Conservation (phyloP, 495 filamentous ascomycete genomes). For the Aspergillus ellipticus region DNA sequence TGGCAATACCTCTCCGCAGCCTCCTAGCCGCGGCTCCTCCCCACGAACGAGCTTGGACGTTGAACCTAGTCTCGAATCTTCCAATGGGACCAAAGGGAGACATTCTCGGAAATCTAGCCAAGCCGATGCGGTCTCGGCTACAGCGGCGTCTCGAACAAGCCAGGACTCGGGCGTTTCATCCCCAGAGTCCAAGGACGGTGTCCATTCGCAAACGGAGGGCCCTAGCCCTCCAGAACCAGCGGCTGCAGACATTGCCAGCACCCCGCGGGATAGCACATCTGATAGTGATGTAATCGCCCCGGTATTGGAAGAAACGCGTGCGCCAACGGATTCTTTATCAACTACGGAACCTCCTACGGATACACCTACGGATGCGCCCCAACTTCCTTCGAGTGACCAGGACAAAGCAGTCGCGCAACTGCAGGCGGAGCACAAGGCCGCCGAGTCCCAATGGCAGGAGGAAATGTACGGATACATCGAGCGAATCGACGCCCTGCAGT, state of each 20-base stretch:
- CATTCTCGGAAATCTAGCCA: constrained; percentile 9
- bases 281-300: background rate
- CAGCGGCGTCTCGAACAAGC: constrained; percentile 23
- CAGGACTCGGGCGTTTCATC: constrained; percentile 31
- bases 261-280: constrained; percentile 6
- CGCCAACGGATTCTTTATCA: constrained; percentile 13
- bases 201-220: background rate
- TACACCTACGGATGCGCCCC: constrained; percentile 11
- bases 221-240: background rate
- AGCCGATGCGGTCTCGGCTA: constrained; percentile 10
- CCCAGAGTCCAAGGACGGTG: constrained; percentile 31
- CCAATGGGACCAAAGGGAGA: constrained; percentile 16
- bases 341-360: constrained; percentile 17
- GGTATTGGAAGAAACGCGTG: background rate
- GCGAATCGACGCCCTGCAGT: constrained; percentile 86
- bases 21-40: constrained; percentile 28
- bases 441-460: constrained; percentile 65
- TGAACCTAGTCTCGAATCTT: constrained; percentile 25
- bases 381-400: constrained; percentile 16
- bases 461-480: constrained; percentile 81
- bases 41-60: constrained; percentile 39
- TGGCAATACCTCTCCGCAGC: constrained; percentile 23
- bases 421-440: constrained; percentile 54
- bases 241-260: constrained; percentile 1
- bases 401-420: constrained; percentile 45